Base-by-base conservation (phyloP, 345 rosid species). In the Salix caprea region DNA sequence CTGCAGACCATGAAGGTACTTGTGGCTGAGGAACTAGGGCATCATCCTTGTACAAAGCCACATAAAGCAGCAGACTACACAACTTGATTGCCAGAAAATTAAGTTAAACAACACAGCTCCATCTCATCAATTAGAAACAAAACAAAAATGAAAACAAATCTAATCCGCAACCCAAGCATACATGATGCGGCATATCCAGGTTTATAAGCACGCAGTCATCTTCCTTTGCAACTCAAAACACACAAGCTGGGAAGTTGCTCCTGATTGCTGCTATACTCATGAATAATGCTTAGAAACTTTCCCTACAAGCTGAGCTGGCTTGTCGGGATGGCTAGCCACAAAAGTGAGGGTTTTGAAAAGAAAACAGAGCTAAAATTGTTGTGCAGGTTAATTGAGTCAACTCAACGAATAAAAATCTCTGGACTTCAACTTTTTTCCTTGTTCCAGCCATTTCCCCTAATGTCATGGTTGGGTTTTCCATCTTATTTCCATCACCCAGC, bases 1-100 rank as follows among this genome's bases (percentile, higher is more conserved):
- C 89, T 90, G 85, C 79, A 73, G 68, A 9, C 56, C 32, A 74
- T 32, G 12, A 28, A 68, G 65, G 60, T 36, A 67, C 34, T 21
- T 36, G 46, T 30, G 15, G 5, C 16, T 6, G 11, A 42, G 52
- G 48, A 62, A 77, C 37, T 14, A 65, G 32, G 34, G 15, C 69
- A 65, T 28, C 19, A 65, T 62, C 69, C 21, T 36, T 28, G 69
- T 65, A 36, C 19, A 65, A 28, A 16, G 69, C 32, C 14, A 15
- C 18, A 23, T n/a, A 12, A 68, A 68, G 54, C 18, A 37, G 48
- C 16, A 46, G 52, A 54, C n/a, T 10, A 67, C 15, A 65, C 58
- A 65, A 61, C 10, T 5, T 15, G 37, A 48, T 14, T 62, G 11
- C 15, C 21, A 69, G 24, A 40, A 83, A 70, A 34, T 21, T 14